Base-by-base conservation (phyloP, 2,329 filamentous ascomycete species). In the Venturia pyrina region DNA sequence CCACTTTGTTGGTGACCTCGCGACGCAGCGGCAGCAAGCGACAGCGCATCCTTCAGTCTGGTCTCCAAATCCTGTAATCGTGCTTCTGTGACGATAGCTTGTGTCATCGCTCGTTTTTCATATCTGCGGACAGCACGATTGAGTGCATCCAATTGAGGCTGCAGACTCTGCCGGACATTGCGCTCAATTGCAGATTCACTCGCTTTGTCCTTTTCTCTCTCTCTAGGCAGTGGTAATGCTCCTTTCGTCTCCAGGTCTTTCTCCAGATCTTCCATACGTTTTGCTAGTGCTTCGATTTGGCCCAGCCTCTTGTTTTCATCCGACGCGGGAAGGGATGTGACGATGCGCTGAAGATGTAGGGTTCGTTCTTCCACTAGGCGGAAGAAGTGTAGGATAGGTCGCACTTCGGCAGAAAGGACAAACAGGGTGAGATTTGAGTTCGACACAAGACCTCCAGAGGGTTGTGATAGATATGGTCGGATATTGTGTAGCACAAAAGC, bases 351-450 rank as follows among this genome's bases (percentile, higher is more conserved):
- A 0, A 97, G 82, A 72, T 93, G 87, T 10, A 96, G 79, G 2
- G 92, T 96, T 43, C 91, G 85, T 17, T 86, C 84, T 71, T 91
- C 88, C 4, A 96, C 83, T 71, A 97, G 84, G 73, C 88, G 90
- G 68, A 96, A 85, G 34, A 96, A 78, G 73, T 97, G 93, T 1
- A 90, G 86, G 62, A 92, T 79, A 0, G 93, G 93, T 3, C 90
- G 87, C 37, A 97, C 80, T 76, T 98, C 93, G 3, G 93, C 90
- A 0, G 89, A 90, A 21, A 96, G 82, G 2, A 96, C 80, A 75
- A 97, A 98, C 64, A 98, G 90, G 15, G 89, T 92, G 65, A 98
- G 81, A 75, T 97, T 97, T 78, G 93, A 96, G 75, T 96, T 90
- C 5, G 91, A 96, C 7, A 98, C 88, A 13, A 98, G 80, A 1